Base-by-base conservation (phyloP, 805 yeast species). In the Ogataea polymorpha region DNA sequence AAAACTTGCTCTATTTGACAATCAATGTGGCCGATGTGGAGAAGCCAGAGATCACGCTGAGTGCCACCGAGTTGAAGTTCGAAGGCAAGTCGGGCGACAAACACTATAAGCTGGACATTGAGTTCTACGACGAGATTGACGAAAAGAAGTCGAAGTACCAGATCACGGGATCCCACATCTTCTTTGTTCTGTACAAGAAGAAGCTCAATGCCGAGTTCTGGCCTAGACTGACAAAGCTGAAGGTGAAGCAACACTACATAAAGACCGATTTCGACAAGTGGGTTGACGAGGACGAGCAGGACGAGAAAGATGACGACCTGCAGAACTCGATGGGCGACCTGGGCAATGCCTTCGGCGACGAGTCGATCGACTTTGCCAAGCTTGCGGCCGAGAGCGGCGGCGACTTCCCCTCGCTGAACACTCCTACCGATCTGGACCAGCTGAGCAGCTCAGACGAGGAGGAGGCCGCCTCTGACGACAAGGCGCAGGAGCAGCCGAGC, bases 221-320 rank as follows among this genome's bases (percentile, higher is more conserved):
- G 99, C 98, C 99, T 54, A 79, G 98, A 60, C 75, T 91, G 62
- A 84, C 90, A 42, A 90, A 89, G 67, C 90, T 85, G 56, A 87
- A 89, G 70, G 72, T 76, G 58, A 88, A 82, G 62, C 77, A 74
- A 47, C 87, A 81, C 50, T 86, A 77, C 66, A 77, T 91, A 61
- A 86, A 86, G 72, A 91, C 99, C 11, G 98, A 91, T 61, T 91
- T 91, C 60, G 96, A 90, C 70, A 86, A 82, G 65, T 91, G 99
- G 99, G 96, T 86, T 29, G 99, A 91, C 61, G 98, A 91, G 70
- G 99, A 91, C 61, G 99, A 91, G 67, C 99, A 91, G 67, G 89
- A 87, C 29, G 90, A 80, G 47, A 70, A 65, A 37, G 82, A 72
- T 30, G 74, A 66, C 15, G 59, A 55, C 30, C 29, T 57, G 27